Evolutionary conservation across 2,329 filamentous ascomycete genomes (phyloP), one percentile per base, ranked within the genome.

Genomic region (Sphaerulina vaccinii): DNA sequence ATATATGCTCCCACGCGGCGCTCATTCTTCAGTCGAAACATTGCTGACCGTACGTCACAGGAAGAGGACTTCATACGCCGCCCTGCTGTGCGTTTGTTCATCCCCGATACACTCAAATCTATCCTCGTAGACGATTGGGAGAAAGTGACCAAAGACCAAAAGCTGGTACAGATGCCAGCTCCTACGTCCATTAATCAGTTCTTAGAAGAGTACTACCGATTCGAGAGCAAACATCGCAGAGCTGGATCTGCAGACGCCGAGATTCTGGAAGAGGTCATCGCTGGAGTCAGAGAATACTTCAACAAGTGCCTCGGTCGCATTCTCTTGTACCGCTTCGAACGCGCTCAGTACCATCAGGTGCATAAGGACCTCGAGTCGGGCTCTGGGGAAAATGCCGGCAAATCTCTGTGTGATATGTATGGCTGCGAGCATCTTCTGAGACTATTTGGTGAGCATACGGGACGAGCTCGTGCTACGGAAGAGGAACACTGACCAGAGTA

Each of bases 101-200:
- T 97, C 58, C 90, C 93, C 0, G 93, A 97, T 67, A 83, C 87
- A 59, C 79, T 99, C 60, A 96, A 97, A 75, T 89, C 88, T 13
- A 80, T 95, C 57, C 82, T 99, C 2, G 93, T 99, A 18, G 93
- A 99, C 68, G 93, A 99, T 70, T 99, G 93, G 93, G 93, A 99
- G 71, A 95, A 96, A 64, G 85, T 99, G 56, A 99, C 93, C 51
- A 97, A 96, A 74, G 93, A 95, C 68, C 83, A 90, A 62, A 88
- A 92, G 67, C 83, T 97, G 3, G 89, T 96, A 24, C 85, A 88
- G 1, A 77, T 99, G 13, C 93, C 93, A 0, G 85, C 90, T 40
- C 77, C 79, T 22, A 82, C 86, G 45, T 84, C 92, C 1, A 89
- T 93, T 54, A 83, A 81, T 58, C 75, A 82, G 59, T 89, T 99